Evolutionary conservation across 2,329 filamentous ascomycete genomes (phyloP).

Genomic region (Cladosporium sp.): DNA sequence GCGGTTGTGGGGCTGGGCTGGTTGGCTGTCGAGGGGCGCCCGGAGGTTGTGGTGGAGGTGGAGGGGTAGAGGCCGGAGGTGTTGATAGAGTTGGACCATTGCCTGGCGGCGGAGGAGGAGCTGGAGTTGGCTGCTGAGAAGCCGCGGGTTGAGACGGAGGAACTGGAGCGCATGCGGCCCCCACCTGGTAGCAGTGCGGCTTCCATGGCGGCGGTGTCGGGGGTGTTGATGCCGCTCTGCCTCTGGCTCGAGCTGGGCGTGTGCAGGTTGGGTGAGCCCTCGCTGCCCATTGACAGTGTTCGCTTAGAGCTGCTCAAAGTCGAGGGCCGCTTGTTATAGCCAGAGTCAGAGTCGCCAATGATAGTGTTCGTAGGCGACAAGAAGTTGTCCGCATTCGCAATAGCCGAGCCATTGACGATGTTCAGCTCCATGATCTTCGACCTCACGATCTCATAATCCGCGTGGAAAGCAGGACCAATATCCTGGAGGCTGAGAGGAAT

Average conservation of each 20-base stretch:
- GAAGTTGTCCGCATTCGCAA: slow-evolving; percentile 56
- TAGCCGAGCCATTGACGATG: slow-evolving; percentile 66
- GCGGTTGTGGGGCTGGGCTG: slow-evolving; percentile 15
- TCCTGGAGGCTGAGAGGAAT: slow-evolving; percentile 63
- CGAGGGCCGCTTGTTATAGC: slow-evolving; percentile 36
- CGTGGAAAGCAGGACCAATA: slow-evolving; percentile 70
- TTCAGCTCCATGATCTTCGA: slow-evolving; percentile 64
- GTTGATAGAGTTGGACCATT: slow-evolving; percentile 22
- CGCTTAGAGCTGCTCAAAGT: slow-evolving; percentile 34
- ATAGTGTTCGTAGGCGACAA: slow-evolving; percentile 46
- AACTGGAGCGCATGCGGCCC: slow-evolving; percentile 50
- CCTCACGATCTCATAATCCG: slow-evolving; percentile 71
- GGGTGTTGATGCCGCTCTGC: slow-evolving; percentile 59
- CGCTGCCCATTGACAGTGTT: slow-evolving; percentile 32
- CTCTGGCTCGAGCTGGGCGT: slow-evolving; percentile 41
- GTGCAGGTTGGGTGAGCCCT: slow-evolving; percentile 27
- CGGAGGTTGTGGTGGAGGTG: slow-evolving; percentile 33
- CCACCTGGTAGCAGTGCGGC: slow-evolving; percentile 13
- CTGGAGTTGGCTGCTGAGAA: slow-evolving; percentile 12
- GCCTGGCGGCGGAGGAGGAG: slow-evolving; percentile 29
- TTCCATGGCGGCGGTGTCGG: slow-evolving; percentile 15
- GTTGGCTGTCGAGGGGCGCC: slow-evolving; percentile 31
- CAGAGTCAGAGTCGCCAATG: slow-evolving; percentile 29
- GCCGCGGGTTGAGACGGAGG: slow-evolving; percentile 46
- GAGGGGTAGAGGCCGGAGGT: slow-evolving; percentile 34